Evolutionary conservation across 768 basidiomycete genomes (phyloP), one percentile per base, ranked within the genome.

Genomic region (Panellus pusillus): DNA sequence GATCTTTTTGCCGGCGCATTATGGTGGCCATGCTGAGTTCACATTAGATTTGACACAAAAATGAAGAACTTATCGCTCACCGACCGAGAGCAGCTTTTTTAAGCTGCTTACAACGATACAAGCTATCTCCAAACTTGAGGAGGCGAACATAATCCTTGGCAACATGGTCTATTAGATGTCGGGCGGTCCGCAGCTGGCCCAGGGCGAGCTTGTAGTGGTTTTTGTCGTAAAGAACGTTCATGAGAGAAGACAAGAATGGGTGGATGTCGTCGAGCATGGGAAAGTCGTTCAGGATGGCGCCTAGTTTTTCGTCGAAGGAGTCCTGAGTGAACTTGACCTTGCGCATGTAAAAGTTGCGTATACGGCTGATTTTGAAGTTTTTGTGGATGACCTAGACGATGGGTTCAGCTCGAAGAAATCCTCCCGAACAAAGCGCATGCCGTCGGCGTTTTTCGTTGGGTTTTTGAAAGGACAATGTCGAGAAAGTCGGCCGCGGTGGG

Each of bases 281-380:
- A 76, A 99, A 99, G 70, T 99, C 97, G 40, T 86, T 82, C 66
- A 99, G 76, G 68, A 99, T 99, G 31, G 86, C 88, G 50, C 86
- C 86, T 28, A 99, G 81, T 68, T 98, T 95, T 73, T 98, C 95
- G 55, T 97, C 94, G 61, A 98, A 98, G 14, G 90, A 79, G 66
- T 98, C 94, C 70, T 98, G 94, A 3, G 95, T 95, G 70, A 97
- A 98, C 72, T 96, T 98, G 74, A 99, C 96, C 72, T 99, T 99
- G 70, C 96, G 86, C 96, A 98, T 98, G 72, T 99, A 97, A 67
- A 93, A 93, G 65, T 93, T 93, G 58, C 96, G 84, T 74, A 98
- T 98, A 62, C 96, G 89, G 61, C 93, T 94, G 72, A 99, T 99
- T 78, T 99, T 98, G 79, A 97, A 98, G 79, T 98, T 98, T 80